Evolutionary conservation across 2,329 filamentous ascomycete species (phyloP), one percentile per base, ranked within the genome.

Genomic region (Pyricularia sp.): DNA sequence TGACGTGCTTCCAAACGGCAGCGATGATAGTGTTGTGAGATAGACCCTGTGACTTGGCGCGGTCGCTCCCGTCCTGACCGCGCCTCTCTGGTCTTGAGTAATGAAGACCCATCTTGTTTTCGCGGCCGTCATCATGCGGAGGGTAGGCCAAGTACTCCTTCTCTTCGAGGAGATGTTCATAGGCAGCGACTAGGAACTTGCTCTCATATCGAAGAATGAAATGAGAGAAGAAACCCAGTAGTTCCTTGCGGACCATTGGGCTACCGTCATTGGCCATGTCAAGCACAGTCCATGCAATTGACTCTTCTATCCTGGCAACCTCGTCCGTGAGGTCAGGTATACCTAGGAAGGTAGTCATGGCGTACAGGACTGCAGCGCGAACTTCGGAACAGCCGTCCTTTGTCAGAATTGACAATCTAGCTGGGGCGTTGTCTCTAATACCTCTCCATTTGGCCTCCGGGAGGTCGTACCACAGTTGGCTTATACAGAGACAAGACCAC

Each of bases 401-500:
- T 68, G 91, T 90, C 50, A 97, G 84, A 70, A 89, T 88, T 66
- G 92, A 92, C 2, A 99, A 84, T 75, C 93, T 91, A 67, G 90
- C 85, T 69, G 94, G 93, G 1, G 94, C 95, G 72, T 91, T 90
- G 75, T 93, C 93, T 65, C 92, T 86, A 70, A 98, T 97, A n/a
- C 93, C 95, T 73, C 92, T 88, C 92, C 94, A 98, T 77, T 98
- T 98, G 0, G 94, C 94, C 76, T 97, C 93, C 1, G 93, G 89
- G 68, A 94, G 91, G 74, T 96, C 92, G 72, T 90, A 86, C 94
- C 94, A 98, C 26, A 99, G 84, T 81, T 97, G 94, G 77, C 94
- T 97, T 71, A 99, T 88, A 79, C 94, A 98, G 10, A 99, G 84
- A 76, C 94, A 97, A 23, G 93, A 94, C 93, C 95, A 99, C 77